Evolutionary conservation across 2,329 filamentous ascomycete genomes (phyloP), one percentile per base, ranked within the genome.

Genomic region (Pestalotiopsis sp.): DNA sequence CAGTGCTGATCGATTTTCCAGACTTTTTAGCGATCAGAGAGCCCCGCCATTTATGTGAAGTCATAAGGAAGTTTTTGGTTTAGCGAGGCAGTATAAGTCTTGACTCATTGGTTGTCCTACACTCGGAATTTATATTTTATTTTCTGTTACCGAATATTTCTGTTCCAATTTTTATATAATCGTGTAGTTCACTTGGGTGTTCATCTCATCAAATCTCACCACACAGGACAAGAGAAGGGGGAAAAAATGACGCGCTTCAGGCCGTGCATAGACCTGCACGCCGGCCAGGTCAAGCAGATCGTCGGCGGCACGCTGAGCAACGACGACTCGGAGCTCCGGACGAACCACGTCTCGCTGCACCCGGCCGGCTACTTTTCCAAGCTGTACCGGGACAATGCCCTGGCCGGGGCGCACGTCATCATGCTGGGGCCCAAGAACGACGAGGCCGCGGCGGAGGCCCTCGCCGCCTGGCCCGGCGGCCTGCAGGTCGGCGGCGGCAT

Each of bases 281-380:
- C 95, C n/a, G 96, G 96, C 14, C 92, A 95, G 78, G 96, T 99
- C 69, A 99, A 99, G 85, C 96, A 99, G 81, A 99, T 99, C 75
- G 95, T 99, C 56, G 96, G 96, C 74, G 95, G 96, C 69, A 98
- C 96, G 1, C 88, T 99, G 71, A 92, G 92, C 82, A 88, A 88
- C 78, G 80, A 86, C 9, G 88, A 88, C 1, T 80, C 86, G 6
- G 85, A 88, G 68, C 87, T 98, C 68, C 92, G 94, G 83, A 98
- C 95, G 62, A 99, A 99, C 82, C 95, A 94, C 83, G 92, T 97
- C 70, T 98, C 96, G 11, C 88, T 91, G 63, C 90, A 95, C 70
- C 92, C 95, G 11, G 90, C 96, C 2, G 88, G 89, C 4, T 87
- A 97, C 83, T 99, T 93, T 80, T 93, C 95, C 41, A 82, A 85